phyloP scores from a whole-genome alignment of 2,329 filamentous ascomycete genomes.

The Sporothrix brasiliensis region DNA sequence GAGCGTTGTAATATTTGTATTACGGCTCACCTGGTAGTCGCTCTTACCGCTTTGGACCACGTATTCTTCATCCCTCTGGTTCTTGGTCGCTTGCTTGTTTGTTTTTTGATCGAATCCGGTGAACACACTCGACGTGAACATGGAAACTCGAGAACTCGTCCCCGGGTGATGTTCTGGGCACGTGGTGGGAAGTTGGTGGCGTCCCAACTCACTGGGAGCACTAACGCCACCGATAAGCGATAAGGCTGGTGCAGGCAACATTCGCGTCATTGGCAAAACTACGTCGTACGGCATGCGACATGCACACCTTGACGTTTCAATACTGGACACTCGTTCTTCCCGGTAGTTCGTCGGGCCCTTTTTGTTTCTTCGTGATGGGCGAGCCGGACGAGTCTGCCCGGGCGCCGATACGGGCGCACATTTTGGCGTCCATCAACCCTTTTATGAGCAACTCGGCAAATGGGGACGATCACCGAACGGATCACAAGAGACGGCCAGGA shows the following conservation, averaged over 20 bases:
- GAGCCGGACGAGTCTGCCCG: slow-evolving; percentile 22
- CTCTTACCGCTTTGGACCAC: not conserved
- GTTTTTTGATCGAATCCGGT: not conserved
- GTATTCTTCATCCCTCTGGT: not conserved
- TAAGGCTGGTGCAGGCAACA: slow-evolving; percentile 1
- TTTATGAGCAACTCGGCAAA: slow-evolving; percentile 33
- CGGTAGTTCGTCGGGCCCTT: not conserved
- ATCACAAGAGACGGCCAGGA: slow-evolving; percentile 20
- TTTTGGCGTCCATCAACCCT: slow-evolving; percentile 54
- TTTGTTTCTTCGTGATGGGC: slow-evolving; percentile 21
- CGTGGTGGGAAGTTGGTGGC: not conserved
- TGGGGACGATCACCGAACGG: slow-evolving; percentile 10
- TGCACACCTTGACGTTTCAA: not conserved
- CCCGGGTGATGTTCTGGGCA: too few species aligned
- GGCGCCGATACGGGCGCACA: slow-evolving; percentile 49
- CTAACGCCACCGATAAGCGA: slow-evolving; percentile 20
- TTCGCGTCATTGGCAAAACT: slow-evolving; percentile 6
- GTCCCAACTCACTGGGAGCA: not conserved
- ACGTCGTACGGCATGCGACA: too few species aligned
- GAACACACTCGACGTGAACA: not conserved
- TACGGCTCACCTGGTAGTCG: not conserved
- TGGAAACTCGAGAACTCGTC: not conserved
- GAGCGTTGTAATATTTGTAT: too few species aligned
- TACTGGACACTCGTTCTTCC: not conserved
- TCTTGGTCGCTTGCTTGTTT: not conserved